Evolutionary conservation across 2,329 filamentous ascomycete species (phyloP).

Genomic region (Cladophialophora psammophila): DNA sequence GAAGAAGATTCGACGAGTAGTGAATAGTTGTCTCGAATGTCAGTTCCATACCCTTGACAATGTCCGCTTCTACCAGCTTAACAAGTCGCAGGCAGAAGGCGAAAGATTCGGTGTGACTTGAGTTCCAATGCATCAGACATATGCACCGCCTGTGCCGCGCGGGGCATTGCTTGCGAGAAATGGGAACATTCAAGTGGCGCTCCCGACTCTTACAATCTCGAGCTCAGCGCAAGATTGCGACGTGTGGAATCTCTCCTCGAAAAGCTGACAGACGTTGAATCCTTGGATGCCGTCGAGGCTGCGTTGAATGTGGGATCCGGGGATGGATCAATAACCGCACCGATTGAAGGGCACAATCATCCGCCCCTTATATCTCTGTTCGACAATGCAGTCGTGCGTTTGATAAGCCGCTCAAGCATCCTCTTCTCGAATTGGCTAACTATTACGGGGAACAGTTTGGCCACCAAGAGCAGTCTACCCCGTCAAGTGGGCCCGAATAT

Average conservation of each 20-base stretch:
- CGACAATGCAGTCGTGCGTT: slow-evolving; percentile 16
- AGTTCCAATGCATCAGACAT: slow-evolving; percentile 47
- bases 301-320: not conserved
- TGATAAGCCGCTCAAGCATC: not conserved
- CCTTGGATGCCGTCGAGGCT: not conserved
- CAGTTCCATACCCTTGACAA: not conserved
- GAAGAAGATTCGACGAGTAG: slow-evolving; percentile 19
- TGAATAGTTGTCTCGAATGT: slow-evolving; percentile 21
- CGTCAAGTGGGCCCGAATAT: not conserved
- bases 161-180: slow-evolving; percentile 46
- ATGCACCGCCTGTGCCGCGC: slow-evolving; percentile 57
- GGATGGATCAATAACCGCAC: slow-evolving; percentile 10
- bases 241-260: slow-evolving; percentile 13
- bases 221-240: slow-evolving; percentile 13
- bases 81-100: slow-evolving; percentile 52
- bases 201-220: slow-evolving; percentile 5
- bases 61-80: not conserved
- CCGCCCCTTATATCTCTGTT: slow-evolving; percentile 19
- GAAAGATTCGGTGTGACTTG: slow-evolving; percentile 62
- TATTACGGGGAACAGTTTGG: not conserved
- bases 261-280: slow-evolving; percentile 7
- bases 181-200: slow-evolving; percentile 34
- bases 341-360: slow-evolving; percentile 9
- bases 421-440: not conserved
- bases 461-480: slow-evolving; percentile 36